These are phyloP conservation scores for Cymbopogon citratus DNA, from an alignment of 176 grass and related monocot genomes.

Conservation along the genomic window DNA sequence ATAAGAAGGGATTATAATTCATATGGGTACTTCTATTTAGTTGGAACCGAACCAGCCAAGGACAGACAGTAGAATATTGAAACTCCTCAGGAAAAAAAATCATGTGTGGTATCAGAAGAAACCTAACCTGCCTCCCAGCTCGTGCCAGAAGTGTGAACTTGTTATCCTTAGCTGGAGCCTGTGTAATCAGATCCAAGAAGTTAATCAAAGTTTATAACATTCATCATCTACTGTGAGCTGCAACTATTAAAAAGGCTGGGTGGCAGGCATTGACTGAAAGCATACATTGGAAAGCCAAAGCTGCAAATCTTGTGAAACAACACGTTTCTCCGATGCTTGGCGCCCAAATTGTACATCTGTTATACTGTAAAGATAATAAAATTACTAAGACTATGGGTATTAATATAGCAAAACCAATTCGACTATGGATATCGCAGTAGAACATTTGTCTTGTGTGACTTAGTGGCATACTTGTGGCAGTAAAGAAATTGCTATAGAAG, in stretches of 20 bases:
- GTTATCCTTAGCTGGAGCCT: conserved; percentile 83
- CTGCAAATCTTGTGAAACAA: conserved; percentile 93
- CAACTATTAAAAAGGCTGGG: not conserved
- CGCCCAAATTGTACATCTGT: conserved; percentile 71
- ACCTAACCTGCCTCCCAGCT: conserved; percentile 88
- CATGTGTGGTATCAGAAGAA: not conserved
- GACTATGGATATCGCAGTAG: not conserved
- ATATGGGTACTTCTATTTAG: not conserved
- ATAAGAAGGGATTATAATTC: not conserved
- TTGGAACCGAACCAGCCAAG: not conserved
- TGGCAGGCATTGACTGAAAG: not conserved
- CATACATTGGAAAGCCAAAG: conserved; percentile 96
- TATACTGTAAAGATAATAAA: conserved; percentile 54
- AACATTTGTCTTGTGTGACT: not conserved
- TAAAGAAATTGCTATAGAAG: not conserved
- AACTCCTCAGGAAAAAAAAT: not conserved
- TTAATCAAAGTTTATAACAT: not conserved
- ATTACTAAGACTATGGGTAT: not conserved
- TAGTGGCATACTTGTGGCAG: not conserved
- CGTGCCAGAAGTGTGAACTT: conserved; percentile 92
- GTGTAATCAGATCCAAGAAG: conserved; percentile 22
- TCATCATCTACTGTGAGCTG: not conserved
- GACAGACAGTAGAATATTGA: not conserved
- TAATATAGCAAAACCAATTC: not conserved
- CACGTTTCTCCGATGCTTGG: conserved; percentile 84